Evolutionary conservation across 495 filamentous ascomycete species (phyloP).

Genomic region (Trichoderma erinaceum): DNA sequence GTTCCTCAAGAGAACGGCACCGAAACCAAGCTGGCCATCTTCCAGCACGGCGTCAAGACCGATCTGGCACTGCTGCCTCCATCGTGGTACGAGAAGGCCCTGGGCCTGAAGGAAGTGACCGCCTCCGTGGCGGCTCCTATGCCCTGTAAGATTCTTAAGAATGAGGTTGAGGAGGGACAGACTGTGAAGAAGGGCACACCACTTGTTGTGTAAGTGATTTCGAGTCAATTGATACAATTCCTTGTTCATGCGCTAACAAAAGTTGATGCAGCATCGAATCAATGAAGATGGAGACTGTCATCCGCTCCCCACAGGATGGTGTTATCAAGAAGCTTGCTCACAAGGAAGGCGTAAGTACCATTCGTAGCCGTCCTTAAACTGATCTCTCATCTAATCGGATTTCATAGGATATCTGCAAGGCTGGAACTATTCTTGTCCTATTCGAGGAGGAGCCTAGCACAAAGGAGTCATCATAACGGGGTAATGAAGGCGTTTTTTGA

Average conservation of each 20-base stretch:
- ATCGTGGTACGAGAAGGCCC: conserved; percentile 76
- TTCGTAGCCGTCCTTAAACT: background rate
- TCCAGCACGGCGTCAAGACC: conserved; percentile 76
- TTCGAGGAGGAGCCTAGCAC: conserved; percentile 37
- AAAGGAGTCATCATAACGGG: conserved; percentile 12
- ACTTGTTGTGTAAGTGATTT: conserved; percentile 64
- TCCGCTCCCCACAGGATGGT: conserved; percentile 80
- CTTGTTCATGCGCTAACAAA: background rate
- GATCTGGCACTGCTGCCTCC: conserved; percentile 62
- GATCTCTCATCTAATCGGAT: background rate
- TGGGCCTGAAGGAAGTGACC: conserved; percentile 70
- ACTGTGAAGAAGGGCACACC: conserved; percentile 77
- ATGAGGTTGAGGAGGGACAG: conserved; percentile 75
- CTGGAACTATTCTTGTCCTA: conserved; percentile 50
- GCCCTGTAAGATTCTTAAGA: conserved; percentile 88
- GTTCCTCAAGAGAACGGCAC: conserved; percentile 51
- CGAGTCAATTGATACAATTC: background rate
- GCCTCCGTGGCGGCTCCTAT: conserved; percentile 84
- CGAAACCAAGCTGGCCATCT: conserved; percentile 62
- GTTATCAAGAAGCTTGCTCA: conserved; percentile 77
- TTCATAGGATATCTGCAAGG: conserved; percentile 49
- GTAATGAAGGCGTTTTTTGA: conserved; percentile 9
- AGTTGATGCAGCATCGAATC: conserved; percentile 66
- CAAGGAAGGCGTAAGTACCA: conserved; percentile 68
- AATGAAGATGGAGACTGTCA: conserved; percentile 99